phyloP scores from a whole-genome alignment of 1,284 basidiomycete genomes.

The Takashimella tepidaria region DNA sequence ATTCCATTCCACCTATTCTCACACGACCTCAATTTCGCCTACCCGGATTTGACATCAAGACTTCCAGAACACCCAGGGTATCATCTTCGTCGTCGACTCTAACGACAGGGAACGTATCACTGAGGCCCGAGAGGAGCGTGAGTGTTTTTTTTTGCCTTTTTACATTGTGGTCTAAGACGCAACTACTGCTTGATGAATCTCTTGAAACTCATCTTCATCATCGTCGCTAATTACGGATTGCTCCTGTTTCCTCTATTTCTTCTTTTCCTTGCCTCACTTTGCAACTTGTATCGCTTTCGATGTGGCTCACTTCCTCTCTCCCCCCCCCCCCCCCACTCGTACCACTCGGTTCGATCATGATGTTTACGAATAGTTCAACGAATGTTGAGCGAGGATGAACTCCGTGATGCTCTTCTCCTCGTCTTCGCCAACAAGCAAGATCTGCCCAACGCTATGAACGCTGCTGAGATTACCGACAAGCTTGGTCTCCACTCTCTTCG shows the following conservation, averaged over 20 bases:
- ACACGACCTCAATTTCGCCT: not conserved
- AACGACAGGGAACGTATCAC: slow-evolving; percentile 99
- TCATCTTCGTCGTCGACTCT: slow-evolving; percentile 99
- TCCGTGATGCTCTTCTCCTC: slow-evolving; percentile 94
- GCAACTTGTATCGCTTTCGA: not conserved
- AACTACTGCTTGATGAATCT: not conserved
- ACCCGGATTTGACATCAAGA: slow-evolving; percentile 54
- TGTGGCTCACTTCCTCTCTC: not conserved
- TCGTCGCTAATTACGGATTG: too few relatives aligned
- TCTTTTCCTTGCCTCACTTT: not conserved
- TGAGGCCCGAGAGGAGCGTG: slow-evolving; percentile 92
- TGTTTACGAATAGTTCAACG: slow-evolving; percentile 61
- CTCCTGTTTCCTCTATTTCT: too few relatives aligned
- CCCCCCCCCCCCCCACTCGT: too few relatives aligned
- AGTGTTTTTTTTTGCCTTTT: slow-evolving; percentile 13
- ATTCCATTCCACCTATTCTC: too few relatives aligned
- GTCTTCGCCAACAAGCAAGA: slow-evolving; percentile 99
- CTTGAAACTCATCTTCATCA: not conserved
- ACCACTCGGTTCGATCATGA: not conserved
- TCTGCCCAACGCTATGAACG: slow-evolving; percentile 98
- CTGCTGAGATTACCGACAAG: slow-evolving; percentile 99
- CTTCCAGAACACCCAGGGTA: slow-evolving; percentile 99
- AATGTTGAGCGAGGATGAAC: slow-evolving; percentile 99
- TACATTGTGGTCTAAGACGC: not conserved
- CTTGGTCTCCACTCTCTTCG: slow-evolving; percentile 95